These are phyloP conservation scores for Pisolithus albus DNA, from an alignment of 768 basidiomycete species.

Conservation along the genomic window DNA sequence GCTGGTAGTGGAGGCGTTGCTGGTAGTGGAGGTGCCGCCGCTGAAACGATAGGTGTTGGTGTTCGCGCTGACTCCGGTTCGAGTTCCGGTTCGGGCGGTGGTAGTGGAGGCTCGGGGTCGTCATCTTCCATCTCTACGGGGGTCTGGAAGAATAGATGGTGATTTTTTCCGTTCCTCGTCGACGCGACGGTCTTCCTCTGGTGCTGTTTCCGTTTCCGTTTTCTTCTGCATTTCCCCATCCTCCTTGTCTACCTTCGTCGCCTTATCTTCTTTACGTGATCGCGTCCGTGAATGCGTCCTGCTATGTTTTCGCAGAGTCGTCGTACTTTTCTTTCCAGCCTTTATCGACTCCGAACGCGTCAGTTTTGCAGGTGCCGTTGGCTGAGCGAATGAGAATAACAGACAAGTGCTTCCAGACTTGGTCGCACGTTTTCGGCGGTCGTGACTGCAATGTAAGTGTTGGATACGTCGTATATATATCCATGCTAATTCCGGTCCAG, in stretches of 20 bases:
- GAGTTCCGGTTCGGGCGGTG: neutral
- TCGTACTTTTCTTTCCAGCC: constrained; percentile 24
- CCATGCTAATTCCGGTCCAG: constrained; percentile 1
- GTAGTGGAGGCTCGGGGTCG: neutral
- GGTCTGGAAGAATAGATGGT: neutral
- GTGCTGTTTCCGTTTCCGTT: constrained; percentile 5
- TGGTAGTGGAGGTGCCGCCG: no score
- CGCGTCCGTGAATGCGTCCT: constrained; percentile 1
- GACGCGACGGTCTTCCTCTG: constrained; percentile 18
- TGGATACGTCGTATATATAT: neutral
- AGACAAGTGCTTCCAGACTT: constrained; percentile 39
- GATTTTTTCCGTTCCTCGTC: constrained; percentile 9
- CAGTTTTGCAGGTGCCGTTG: constrained; percentile 24
- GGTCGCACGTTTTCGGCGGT: constrained; percentile 62
- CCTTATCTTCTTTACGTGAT: constrained; percentile 4
- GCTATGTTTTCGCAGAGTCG: constrained; percentile 14
- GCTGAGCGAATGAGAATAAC: constrained; percentile 29
- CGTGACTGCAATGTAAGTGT: constrained; percentile 40
- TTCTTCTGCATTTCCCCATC: neutral
- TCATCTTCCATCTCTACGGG: neutral
- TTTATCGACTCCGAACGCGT: constrained; percentile 26
- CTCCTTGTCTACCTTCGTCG: constrained; percentile 4
- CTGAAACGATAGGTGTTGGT: neutral
- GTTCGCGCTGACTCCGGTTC: neutral
- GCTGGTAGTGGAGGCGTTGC: no score